These are phyloP conservation scores for Debaryomyces singareniensis DNA, from an alignment of 1,139 yeast species.

Conservation along the genomic window DNA sequence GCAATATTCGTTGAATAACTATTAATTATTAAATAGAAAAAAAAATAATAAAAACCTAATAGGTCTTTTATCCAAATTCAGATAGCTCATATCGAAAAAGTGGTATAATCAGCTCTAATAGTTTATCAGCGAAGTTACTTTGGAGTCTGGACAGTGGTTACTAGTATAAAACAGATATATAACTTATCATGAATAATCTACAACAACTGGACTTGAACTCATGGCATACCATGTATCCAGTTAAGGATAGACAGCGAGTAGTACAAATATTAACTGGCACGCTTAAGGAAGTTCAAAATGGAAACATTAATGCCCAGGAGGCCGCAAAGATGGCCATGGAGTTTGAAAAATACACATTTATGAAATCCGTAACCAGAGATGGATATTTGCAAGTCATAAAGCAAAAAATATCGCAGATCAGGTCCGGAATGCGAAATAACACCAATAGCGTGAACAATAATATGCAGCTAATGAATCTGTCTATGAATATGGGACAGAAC, in stretches of 20 bases:
- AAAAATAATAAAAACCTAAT: too few species aligned
- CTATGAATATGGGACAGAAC: constrained; percentile 4
- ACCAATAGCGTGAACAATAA: constrained; percentile 3
- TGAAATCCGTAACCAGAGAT: constrained; percentile 32
- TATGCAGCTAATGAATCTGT: constrained; percentile 5
- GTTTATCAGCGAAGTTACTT: too few species aligned
- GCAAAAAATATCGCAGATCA: constrained; percentile 35
- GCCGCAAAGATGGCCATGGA: constrained; percentile 40
- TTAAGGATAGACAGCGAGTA: constrained; percentile 37
- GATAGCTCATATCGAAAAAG: too few species aligned
- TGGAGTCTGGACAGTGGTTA: too few species aligned
- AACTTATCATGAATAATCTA: constrained; percentile 9
- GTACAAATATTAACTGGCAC: constrained; percentile 35
- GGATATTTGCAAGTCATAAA: constrained; percentile 35
- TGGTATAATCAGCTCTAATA: too few species aligned
- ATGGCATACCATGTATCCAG: constrained; percentile 37
- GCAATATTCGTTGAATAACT: too few species aligned
- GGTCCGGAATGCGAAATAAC: constrained; percentile 14
- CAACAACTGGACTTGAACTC: constrained; percentile 22
- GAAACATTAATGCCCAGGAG: constrained; percentile 30
- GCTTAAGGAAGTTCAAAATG: constrained; percentile 32
- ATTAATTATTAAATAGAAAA: too few species aligned
- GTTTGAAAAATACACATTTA: constrained; percentile 38
- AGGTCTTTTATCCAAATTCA: too few species aligned
- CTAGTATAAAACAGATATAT: too few species aligned